Evolutionary conservation across 345 rosid genomes (phyloP).

Genomic region (Ricinus communis): DNA sequence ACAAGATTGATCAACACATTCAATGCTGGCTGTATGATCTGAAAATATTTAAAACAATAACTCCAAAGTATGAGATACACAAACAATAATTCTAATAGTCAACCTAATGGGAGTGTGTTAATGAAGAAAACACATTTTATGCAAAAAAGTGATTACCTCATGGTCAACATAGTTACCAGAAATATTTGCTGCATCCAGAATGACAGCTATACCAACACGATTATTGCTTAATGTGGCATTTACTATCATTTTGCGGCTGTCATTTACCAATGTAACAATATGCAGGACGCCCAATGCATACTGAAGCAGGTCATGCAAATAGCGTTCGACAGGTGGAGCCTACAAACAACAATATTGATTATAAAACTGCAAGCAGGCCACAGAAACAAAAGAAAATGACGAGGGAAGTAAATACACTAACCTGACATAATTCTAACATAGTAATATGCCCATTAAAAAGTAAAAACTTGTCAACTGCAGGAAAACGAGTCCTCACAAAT

Average conservation of each 20-base stretch:
- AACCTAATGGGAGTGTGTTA: background rate
- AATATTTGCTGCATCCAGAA: conserved; percentile 88
- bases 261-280: conserved; percentile 77
- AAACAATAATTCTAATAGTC: too few species aligned
- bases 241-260: conserved; percentile 86
- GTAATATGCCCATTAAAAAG: conserved; percentile 78
- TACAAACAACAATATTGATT: conserved; percentile 34
- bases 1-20: conserved; percentile 91
- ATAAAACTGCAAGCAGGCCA: conserved; percentile 2
- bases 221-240: conserved; percentile 80
- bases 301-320: conserved; percentile 92
- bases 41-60: conserved; percentile 29
- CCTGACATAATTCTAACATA: conserved; percentile 96
- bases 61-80: conserved; percentile 16
- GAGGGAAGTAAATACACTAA: conserved; percentile 13
- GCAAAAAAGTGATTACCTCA: conserved; percentile 56
- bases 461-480: conserved; percentile 76
- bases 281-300: conserved; percentile 97
- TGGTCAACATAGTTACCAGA: conserved; percentile 82
- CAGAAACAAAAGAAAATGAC: background rate
- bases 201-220: conserved; percentile 87
- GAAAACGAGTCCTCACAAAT: conserved; percentile 87
- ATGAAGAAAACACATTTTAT: background rate
- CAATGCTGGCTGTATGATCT: conserved; percentile 95
- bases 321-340: conserved; percentile 98